Evolutionary conservation across 2,329 filamentous ascomycete species (phyloP).

Genomic region (Diaporthe vexans): DNA sequence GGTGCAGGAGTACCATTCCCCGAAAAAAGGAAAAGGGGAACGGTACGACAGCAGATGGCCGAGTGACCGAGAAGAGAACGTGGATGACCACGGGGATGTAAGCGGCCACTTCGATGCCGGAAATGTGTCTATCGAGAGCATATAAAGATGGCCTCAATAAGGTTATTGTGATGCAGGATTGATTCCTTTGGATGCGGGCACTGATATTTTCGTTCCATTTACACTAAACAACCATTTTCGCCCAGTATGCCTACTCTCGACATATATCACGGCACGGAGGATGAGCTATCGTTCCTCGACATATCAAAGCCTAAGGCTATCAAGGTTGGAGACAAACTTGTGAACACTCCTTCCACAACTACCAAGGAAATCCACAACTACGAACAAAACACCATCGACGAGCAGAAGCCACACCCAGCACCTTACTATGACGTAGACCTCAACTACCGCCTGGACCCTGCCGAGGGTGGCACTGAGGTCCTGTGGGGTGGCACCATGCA

Average conservation of each 20-base stretch:
- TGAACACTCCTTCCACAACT: neutral
- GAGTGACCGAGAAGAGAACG: neutral
- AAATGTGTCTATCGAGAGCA: neutral
- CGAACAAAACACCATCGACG: neutral
- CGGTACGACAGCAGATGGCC: neutral
- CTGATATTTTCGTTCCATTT: neutral
- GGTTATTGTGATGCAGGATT: neutral
- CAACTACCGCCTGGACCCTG: conserved; percentile 3
- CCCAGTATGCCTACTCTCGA: conserved; percentile 7
- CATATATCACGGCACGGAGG: neutral
- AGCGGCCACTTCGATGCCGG: neutral
- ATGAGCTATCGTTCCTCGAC: conserved; percentile 1
- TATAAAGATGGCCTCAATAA: neutral
- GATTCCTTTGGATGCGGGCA: neutral
- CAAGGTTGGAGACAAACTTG: neutral
- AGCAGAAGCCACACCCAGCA: neutral
- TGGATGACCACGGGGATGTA: neutral
- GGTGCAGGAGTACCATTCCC: neutral
- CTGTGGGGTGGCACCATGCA: conserved; percentile 12
- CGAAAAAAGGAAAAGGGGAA: neutral
- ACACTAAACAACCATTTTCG: neutral
- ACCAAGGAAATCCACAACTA: neutral
- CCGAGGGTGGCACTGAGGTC: neutral
- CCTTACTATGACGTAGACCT: conserved; percentile 15
- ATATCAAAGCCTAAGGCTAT: neutral